Percentiles rank a stretch among this genome's conserved stretches.
These are phyloP conservation scores for Hericium rajendrae DNA, from an alignment of 768 basidiomycete species.

Conservation along the genomic window DNA sequence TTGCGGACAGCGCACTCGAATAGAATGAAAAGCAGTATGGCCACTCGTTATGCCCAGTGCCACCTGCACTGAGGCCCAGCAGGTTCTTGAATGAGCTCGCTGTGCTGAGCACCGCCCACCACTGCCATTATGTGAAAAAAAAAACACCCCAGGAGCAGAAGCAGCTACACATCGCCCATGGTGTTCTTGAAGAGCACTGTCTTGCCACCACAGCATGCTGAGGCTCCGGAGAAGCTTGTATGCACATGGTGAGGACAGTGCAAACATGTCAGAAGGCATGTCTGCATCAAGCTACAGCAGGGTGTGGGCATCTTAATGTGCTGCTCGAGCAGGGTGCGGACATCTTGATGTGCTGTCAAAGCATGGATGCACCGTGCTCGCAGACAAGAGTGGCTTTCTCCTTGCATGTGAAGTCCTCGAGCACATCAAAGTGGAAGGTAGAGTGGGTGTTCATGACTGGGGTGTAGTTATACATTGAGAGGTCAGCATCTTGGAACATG, in stretches of 20 bases:
- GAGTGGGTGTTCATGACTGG: slow-evolving; percentile 33
- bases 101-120: slow-evolving; percentile 22
- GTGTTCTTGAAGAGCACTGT: slow-evolving; percentile 77
- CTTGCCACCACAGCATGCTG: slow-evolving; percentile 55
- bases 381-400: slow-evolving; percentile 54
- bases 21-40: slow-evolving; percentile 99
- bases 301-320: too few relatives aligned
- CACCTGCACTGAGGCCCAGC: not conserved
- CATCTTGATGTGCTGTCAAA: not conserved
- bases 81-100: slow-evolving; percentile 35
- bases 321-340: too few relatives aligned
- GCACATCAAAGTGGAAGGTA: slow-evolving; percentile 59
- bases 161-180: slow-evolving; percentile 33
- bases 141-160: slow-evolving; percentile 21
- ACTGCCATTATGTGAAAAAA: slow-evolving; percentile 1
- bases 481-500: slow-evolving; percentile 26
- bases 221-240: slow-evolving; percentile 78
- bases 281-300: too few relatives aligned
- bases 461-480: slow-evolving; percentile 59
- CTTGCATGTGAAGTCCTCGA: slow-evolving; percentile 68
- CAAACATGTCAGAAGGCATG: too few relatives aligned
- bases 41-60: slow-evolving; percentile 23
- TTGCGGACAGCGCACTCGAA: slow-evolving; percentile 83
- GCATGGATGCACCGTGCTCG: slow-evolving; percentile 18
- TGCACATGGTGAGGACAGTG: slow-evolving; percentile 52